These are phyloP conservation scores for Gymnopilus junonius DNA, from an alignment of 768 basidiomycete species.

Conservation along the genomic window DNA sequence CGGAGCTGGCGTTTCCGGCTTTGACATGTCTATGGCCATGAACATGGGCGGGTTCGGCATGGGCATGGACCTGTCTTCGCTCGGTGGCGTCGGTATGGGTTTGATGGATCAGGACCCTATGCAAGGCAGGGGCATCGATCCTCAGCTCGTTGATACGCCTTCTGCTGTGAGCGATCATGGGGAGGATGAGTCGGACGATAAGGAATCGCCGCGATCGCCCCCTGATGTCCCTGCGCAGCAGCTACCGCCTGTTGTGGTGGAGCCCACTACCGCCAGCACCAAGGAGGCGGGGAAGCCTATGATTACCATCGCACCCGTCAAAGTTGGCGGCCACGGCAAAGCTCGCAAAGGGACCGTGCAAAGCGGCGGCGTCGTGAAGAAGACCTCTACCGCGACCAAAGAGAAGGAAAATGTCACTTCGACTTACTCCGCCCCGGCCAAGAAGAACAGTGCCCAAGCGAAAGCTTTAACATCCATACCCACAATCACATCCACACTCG, in stretches of 20 bases:
- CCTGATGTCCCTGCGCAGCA: slow-evolving; percentile 21
- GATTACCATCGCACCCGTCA: slow-evolving; percentile 56
- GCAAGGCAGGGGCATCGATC: slow-evolving; percentile 58
- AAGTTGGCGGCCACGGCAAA: slow-evolving; percentile 63
- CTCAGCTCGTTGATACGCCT: slow-evolving; percentile 73
- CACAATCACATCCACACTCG: not conserved
- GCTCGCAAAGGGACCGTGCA: slow-evolving; percentile 70
- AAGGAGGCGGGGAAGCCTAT: slow-evolving; percentile 36
- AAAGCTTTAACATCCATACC: slow-evolving; percentile 18
- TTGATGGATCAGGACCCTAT: slow-evolving; percentile 19
- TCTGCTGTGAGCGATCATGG: slow-evolving; percentile 40
- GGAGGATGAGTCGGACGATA: slow-evolving; percentile 39
- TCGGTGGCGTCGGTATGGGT: slow-evolving; percentile 16
- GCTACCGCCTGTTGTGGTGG: not conserved
- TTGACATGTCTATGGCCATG: slow-evolving; percentile 27
- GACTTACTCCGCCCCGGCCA: slow-evolving; percentile 15
- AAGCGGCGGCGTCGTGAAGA: slow-evolving; percentile 76
- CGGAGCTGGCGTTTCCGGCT: slow-evolving; percentile 21
- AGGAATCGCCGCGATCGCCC: slow-evolving; percentile 28
- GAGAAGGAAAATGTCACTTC: slow-evolving; percentile 42
- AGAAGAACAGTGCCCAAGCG: slow-evolving; percentile 20
- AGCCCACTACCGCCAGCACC: not conserved
- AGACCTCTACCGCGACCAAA: slow-evolving; percentile 29
- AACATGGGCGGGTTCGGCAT: slow-evolving; percentile 29
- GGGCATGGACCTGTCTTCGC: slow-evolving; percentile 19